Percentiles rank a stretch among this genome's conserved stretches.
Evolutionary conservation across 176 grass and related monocot species (phyloP).

Genomic region (Oryza nivara): DNA sequence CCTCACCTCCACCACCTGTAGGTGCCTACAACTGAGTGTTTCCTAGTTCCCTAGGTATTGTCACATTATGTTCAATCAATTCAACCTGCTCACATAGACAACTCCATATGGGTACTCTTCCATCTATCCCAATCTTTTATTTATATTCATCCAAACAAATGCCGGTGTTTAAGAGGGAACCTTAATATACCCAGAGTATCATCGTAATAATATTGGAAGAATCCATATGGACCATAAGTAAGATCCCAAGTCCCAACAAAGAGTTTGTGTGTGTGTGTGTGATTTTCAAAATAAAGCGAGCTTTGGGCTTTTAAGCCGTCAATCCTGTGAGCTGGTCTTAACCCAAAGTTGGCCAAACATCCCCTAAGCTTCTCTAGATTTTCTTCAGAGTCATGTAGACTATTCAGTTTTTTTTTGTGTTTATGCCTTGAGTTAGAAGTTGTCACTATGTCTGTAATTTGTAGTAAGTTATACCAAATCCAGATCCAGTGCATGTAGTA

Average conservation of each 20-base stretch:
- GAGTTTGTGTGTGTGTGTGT: not conserved
- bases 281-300: not conserved
- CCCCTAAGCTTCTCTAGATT: not conserved
- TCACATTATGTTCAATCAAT: not conserved
- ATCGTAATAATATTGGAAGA: not conserved
- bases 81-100: not conserved
- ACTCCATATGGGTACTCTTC: not conserved
- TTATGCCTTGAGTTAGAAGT: not conserved
- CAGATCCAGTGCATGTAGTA: not conserved
- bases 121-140: not conserved
- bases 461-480: not conserved
- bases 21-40: not conserved
- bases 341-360: conserved; percentile 4
- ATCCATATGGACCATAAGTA: not conserved
- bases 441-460: not conserved
- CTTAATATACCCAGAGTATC: too few species aligned
- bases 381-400: not conserved
- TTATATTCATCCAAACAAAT: not conserved
- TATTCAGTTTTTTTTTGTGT: not conserved
- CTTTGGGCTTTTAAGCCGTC: not conserved
- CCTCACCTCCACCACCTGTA: not conserved
- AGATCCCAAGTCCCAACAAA: not conserved
- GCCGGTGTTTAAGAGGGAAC: not conserved
- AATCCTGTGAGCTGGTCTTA: not conserved
- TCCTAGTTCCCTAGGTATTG: not conserved